These are phyloP conservation scores for Mycena sanguinolenta DNA, from an alignment of 768 basidiomycete genomes.

Conservation along the genomic window DNA sequence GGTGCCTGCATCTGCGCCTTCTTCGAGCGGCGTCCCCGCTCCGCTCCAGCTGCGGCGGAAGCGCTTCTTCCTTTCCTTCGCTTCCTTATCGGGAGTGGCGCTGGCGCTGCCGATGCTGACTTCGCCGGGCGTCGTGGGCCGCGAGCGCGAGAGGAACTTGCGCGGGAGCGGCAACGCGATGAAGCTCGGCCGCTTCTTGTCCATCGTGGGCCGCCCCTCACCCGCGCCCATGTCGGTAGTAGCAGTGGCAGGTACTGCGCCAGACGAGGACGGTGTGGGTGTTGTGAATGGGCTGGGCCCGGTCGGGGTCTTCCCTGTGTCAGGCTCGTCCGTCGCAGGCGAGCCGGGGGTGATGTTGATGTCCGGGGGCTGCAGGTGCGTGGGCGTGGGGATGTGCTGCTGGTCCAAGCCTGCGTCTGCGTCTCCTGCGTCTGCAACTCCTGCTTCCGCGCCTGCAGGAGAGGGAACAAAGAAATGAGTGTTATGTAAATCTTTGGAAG, in stretches of 20 bases:
- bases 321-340: constrained; percentile 13
- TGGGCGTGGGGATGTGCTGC: background rate
- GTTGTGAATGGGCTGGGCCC: constrained; percentile 36
- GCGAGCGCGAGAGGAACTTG: constrained; percentile 31
- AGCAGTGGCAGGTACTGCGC: background rate
- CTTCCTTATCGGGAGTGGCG: constrained; percentile 35
- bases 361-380: constrained; percentile 21
- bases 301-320: constrained; percentile 19
- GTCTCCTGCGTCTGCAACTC: background rate
- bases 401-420: background rate
- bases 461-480: no score
- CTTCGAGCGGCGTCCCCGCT: constrained; percentile 5
- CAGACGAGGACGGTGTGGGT: constrained; percentile 34
- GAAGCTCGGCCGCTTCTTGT: constrained; percentile 32
- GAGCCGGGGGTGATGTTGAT: constrained; percentile 29
- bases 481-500: background rate
- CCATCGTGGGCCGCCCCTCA: background rate
- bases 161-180: constrained; percentile 35
- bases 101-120: constrained; percentile 26
- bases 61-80: constrained; percentile 42
- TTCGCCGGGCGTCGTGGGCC: constrained; percentile 38
- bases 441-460: background rate
- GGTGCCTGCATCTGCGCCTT: background rate
- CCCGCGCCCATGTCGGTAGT: background rate
- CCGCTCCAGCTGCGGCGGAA: constrained; percentile 47